Base-by-base conservation (phyloP, 305 asterid species). In the Lippia alba region DNA sequence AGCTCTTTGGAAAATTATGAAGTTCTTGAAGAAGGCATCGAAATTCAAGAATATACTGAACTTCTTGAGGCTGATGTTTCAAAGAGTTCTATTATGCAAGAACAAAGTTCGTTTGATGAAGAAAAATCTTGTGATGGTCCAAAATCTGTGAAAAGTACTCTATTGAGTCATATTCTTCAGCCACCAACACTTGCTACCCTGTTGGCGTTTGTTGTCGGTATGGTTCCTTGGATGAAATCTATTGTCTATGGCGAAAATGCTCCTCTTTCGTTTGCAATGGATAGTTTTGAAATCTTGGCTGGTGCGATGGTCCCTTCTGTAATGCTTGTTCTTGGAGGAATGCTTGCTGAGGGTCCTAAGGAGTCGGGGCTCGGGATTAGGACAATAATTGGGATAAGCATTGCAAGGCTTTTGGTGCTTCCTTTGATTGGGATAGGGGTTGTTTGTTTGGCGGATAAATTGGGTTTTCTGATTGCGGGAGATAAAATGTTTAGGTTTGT, bases 271-370 rank as follows among this genome's bases (percentile, higher is more conserved):
- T 89, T 94, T 72, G 56, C 91, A 39, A 85, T 94, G 0, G 96
- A 89, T 73, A 91, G 97, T 78, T 68, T 89, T 49, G 96, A 87
- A 15, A 91, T 94, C 36, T 57, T 91, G 81, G 99, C 96, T 18
- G 84, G 82, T 32, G 89, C 99, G 6, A 84, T 91, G 90, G 96
- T 91, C 67, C 99, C 99, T 32, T 86, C 91, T 1, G 96, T 94
- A 8, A 89, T 94, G 96, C 86, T 94, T 46, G 78, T 88, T 74
- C 91, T 94, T 32, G 98, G 98, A 73, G 98, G 96, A 69, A 91
- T 89, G 96, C 86, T 93, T 16, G 96, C 96, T 4, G 97, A 94
- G 83, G 98, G 94, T 60, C 94, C 92, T 7, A 84, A 83, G 20
- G 88, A 84, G 77, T 91, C 99, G 6, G 79, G 79, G 72, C 92